Percentiles rank a stretch among this genome's conserved stretches.
Evolutionary conservation across 371 early-diverging fungal species (phyloP).

Genomic region (Blakeslea trispora): DNA sequence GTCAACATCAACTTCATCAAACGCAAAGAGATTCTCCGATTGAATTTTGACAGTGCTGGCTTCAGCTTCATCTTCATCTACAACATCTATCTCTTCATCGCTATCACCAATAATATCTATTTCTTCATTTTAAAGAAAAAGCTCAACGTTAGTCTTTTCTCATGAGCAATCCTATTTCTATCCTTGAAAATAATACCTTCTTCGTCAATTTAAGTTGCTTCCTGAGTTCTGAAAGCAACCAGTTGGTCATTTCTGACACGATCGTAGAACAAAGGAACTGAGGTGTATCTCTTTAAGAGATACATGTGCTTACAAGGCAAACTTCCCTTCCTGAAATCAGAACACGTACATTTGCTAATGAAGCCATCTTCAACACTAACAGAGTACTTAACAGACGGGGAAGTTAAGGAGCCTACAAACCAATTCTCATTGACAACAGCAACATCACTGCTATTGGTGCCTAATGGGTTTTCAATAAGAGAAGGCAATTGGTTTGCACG

Average conservation of each 20-base stretch:
- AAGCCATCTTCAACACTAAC: neutral
- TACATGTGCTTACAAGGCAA: neutral
- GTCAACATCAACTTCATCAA: too few species aligned
- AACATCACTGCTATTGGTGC: neutral
- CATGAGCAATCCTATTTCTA: neutral
- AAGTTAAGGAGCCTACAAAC: neutral
- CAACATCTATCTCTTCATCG: too few species aligned
- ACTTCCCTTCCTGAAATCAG: neutral
- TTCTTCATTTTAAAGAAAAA: neutral
- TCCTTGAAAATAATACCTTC: neutral
- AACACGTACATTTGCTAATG: neutral
- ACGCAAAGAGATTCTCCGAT: too few species aligned
- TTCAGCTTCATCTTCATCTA: too few species aligned
- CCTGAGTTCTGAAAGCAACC: neutral
- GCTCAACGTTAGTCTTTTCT: neutral
- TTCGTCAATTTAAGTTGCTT: neutral
- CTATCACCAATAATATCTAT: neutral
- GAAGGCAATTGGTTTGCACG: neutral
- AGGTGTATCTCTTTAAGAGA: neutral
- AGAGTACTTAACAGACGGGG: neutral
- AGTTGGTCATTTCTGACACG: neutral
- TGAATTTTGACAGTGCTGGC: neutral
- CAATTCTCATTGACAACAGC: neutral
- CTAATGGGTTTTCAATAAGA: neutral
- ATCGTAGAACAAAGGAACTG: neutral